Evolutionary conservation across 176 grass and related monocot genomes (phyloP).

Genomic region (Zoysia pacifica): DNA sequence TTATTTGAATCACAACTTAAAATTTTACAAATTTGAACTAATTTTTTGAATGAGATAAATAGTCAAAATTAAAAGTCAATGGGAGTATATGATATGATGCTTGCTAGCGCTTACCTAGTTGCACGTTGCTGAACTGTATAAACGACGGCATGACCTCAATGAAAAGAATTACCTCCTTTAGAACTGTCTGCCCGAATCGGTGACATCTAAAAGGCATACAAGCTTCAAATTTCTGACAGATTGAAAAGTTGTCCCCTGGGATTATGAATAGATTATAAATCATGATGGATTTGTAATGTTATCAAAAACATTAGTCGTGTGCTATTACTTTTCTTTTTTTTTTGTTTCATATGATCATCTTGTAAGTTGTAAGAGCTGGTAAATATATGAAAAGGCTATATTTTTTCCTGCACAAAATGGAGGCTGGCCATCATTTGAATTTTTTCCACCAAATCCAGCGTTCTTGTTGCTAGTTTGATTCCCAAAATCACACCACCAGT

Average conservation of each 20-base stretch:
- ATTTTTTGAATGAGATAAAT: no score
- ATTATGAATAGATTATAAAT: neutral
- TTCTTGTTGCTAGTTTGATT: no score
- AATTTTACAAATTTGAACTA: no score
- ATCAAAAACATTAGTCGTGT: neutral
- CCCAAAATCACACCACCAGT: no score
- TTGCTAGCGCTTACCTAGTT: neutral
- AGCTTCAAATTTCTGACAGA: neutral
- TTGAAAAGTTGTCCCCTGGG: neutral
- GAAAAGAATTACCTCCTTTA: neutral
- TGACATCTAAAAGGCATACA: neutral
- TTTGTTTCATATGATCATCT: neutral
- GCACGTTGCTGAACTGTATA: neutral
- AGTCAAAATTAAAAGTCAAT: no score
- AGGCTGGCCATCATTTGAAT: no score
- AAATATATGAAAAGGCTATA: no score
- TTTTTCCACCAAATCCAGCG: no score
- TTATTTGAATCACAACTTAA: no score
- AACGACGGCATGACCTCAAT: neutral
- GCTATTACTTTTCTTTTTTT: neutral
- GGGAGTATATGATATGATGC: neutral
- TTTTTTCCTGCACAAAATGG: no score
- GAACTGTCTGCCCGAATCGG: neutral
- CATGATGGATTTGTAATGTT: neutral
- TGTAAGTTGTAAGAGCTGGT: neutral